phyloP scores from a whole-genome alignment of 352 stramenopile genomes.

The Phytopythium chamaehyphon region DNA sequence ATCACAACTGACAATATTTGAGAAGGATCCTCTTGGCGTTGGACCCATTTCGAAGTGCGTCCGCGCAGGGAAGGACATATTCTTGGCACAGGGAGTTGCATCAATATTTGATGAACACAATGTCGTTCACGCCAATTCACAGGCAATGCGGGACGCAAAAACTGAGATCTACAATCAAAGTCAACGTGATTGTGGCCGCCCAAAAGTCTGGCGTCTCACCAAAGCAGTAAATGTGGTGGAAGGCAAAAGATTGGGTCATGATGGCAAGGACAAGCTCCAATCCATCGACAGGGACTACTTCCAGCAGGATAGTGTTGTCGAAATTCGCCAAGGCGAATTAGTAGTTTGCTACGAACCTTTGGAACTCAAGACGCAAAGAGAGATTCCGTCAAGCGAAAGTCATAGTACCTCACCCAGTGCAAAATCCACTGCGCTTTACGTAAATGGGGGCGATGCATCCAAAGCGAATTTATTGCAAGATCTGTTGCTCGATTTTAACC shows the following conservation, averaged over 20 bases:
- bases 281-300: constrained; percentile 10
- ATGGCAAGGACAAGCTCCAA: neutral
- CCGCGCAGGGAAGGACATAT: constrained; percentile 17
- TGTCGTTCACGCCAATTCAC: constrained; percentile 13
- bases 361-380: neutral
- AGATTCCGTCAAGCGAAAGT: neutral
- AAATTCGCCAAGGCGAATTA: constrained; percentile 16
- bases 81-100: constrained; percentile 23
- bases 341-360: constrained; percentile 20
- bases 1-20: constrained; percentile 37
- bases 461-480: too few relatives aligned
- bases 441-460: too few relatives aligned
- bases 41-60: constrained; percentile 17
- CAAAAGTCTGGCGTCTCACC: too few relatives aligned
- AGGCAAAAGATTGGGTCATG: neutral
- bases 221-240: too few relatives aligned
- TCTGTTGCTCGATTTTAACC: neutral
- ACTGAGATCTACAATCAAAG: too few relatives aligned
- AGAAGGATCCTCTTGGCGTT: constrained; percentile 16
- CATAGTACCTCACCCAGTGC: too few relatives aligned
- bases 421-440: too few relatives aligned
- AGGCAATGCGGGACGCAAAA: neutral
- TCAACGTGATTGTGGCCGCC: too few relatives aligned
- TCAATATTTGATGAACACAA: constrained; percentile 11
- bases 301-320: constrained; percentile 2